Percentiles rank a stretch among this genome's conserved stretches.
These are phyloP conservation scores for Cryptococcus sp. DNA, from an alignment of 1,284 basidiomycete genomes.

Conservation along the genomic window DNA sequence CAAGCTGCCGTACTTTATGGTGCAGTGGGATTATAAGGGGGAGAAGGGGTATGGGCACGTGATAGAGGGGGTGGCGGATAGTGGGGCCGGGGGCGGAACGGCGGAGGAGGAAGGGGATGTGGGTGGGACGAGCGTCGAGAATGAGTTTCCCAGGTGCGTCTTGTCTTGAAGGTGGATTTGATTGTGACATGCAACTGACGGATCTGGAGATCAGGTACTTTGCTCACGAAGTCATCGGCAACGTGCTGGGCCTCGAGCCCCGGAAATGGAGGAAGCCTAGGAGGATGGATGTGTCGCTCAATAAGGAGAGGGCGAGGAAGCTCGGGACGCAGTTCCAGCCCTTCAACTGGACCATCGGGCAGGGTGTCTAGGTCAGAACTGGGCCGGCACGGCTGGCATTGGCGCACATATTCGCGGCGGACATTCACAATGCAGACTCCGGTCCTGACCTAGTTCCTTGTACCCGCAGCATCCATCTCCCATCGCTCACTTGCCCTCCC, in stretches of 20 bases:
- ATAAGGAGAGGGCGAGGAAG: conserved; percentile 64
- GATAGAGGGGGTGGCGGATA: conserved; percentile 77
- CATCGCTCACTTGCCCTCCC: conserved; percentile 9
- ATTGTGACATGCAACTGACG: neutral
- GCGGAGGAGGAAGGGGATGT: conserved; percentile 59
- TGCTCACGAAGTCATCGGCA: conserved; percentile 91
- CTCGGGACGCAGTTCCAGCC: conserved; percentile 49
- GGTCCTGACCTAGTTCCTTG: neutral
- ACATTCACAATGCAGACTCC: too few species aligned
- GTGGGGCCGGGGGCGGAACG: conserved; percentile 53
- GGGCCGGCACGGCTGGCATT: too few species aligned
- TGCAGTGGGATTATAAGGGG: conserved; percentile 95
- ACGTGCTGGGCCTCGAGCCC: conserved; percentile 83
- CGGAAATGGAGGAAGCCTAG: conserved; percentile 78
- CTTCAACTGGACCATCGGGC: conserved; percentile 48
- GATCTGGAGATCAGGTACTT: conserved; percentile 64
- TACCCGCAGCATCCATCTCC: too few species aligned
- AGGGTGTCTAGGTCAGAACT: conserved; percentile 3
- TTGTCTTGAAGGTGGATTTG: neutral
- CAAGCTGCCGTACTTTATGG: conserved; percentile 97
- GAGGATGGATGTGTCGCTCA: conserved; percentile 65
- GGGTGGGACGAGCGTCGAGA: conserved; percentile 62
- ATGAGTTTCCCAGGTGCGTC: conserved; percentile 68
- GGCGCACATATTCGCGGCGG: too few species aligned
- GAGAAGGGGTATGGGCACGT: conserved; percentile 97